Percentiles rank a stretch among this genome's conserved stretches.
Evolutionary conservation across 2,329 filamentous ascomycete genomes (phyloP).

Genomic region (Colletotrichum sp.): DNA sequence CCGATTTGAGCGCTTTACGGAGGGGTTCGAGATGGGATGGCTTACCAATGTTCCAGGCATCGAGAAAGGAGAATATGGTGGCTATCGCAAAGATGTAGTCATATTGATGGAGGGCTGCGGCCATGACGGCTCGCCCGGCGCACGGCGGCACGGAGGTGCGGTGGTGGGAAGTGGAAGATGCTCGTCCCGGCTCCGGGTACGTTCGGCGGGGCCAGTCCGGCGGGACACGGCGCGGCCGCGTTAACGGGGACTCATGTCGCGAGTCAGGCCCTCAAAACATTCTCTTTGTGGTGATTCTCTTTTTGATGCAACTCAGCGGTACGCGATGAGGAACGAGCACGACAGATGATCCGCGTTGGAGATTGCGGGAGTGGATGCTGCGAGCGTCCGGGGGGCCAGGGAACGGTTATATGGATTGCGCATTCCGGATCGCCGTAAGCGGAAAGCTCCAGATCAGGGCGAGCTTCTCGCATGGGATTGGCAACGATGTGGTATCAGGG

Average conservation of each 20-base stretch:
- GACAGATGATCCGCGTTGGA: not conserved
- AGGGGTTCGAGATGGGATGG: conserved; percentile 75
- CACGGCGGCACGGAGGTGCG: not conserved
- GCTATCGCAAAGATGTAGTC: conserved; percentile 69
- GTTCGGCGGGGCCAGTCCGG: not conserved
- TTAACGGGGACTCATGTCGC: not conserved
- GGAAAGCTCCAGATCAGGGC: not conserved
- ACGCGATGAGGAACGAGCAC: not conserved
- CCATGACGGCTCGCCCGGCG: conserved; percentile 27
- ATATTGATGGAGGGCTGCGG: conserved; percentile 51
- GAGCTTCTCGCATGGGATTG: no score
- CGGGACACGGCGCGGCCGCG: not conserved
- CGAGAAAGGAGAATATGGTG: conserved; percentile 68
- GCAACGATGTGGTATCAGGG: not conserved
- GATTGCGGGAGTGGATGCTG: not conserved
- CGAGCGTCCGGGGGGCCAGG: not conserved
- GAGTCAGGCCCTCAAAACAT: not conserved
- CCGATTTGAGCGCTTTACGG: conserved; percentile 26
- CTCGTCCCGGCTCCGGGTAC: not conserved
- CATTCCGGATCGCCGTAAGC: not conserved
- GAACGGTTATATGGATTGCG: not conserved
- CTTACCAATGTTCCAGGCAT: conserved; percentile 70
- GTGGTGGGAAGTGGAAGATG: no score
- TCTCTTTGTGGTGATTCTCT: not conserved
- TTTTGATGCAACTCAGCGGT: not conserved